Evolutionary conservation across 1,284 basidiomycete species (phyloP).

Genomic region (Mycosarcoma maydis): DNA sequence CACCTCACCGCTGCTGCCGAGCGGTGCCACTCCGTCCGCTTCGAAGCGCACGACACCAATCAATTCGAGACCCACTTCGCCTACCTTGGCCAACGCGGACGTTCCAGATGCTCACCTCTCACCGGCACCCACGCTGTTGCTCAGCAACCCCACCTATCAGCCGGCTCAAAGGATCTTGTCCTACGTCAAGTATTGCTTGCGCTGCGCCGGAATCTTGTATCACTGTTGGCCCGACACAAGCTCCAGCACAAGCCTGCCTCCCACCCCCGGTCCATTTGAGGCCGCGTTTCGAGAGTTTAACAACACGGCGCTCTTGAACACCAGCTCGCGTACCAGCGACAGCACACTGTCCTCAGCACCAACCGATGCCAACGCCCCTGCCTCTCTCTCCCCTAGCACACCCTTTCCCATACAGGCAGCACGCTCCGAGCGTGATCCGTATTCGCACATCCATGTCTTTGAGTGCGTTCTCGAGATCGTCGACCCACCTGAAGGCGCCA

Average conservation of each 20-base stretch:
- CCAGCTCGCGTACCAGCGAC: constrained; percentile 7
- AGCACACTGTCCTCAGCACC: constrained; percentile 8
- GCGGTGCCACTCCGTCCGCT: constrained; percentile 33
- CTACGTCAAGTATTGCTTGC: constrained; percentile 69
- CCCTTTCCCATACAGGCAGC: constrained; percentile 41
- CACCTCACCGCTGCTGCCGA: constrained; percentile 29
- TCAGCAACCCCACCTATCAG: constrained; percentile 59
- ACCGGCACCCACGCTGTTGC: constrained; percentile 36
- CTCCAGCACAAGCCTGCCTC: constrained; percentile 28
- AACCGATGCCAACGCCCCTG: constrained; percentile 4
- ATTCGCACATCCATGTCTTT: constrained; percentile 60
- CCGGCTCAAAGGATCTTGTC: constrained; percentile 54
- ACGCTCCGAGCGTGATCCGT: constrained; percentile 46
- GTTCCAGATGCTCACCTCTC: constrained; percentile 27
- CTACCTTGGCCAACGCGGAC: constrained; percentile 7
- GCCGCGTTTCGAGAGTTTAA: constrained; percentile 36
- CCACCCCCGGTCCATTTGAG: constrained; percentile 42
- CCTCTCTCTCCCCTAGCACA: constrained; percentile 44
- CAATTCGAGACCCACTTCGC: constrained; percentile 31
- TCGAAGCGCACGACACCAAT: constrained; percentile 36
- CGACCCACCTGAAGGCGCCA: constrained; percentile 28
- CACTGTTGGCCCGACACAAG: constrained; percentile 67
- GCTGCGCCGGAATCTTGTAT: constrained; percentile 71
- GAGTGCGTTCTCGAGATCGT: constrained; percentile 61
- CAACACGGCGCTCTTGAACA: constrained; percentile 18